Base-by-base conservation (phyloP, 352 stramenopile species). In the Phytophthora pisi region DNA sequence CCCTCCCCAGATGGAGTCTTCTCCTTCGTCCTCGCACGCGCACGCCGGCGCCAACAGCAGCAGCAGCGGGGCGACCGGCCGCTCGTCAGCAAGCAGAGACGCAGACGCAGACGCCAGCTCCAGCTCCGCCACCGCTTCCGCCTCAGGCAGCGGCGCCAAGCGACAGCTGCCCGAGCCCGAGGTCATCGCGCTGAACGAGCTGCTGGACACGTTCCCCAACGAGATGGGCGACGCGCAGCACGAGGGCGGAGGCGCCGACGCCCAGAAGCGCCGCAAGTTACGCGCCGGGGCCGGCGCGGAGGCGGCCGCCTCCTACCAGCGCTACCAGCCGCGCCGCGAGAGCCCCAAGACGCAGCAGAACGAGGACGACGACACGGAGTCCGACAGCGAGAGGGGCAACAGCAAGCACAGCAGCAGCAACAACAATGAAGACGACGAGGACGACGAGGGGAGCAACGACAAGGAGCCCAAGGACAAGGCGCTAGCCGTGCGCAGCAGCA, bases 111-210 rank as follows among this genome's bases (percentile, higher is more conserved):
- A 18, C 38, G 16, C 40, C 36, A 59, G 42, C 26, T 28, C 52
- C 31, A 38, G 31, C 31, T 38, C 31, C 31, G 3, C 31, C 11
- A 15, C 31, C 4, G 4, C 30, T 15, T 38, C 31, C 31, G 31
- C 31, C 31, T 38, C 31, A 38, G 8, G 31, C 31, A 38, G 9
- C 38, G 66, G 52, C 15, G 11, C 45, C 23, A 78, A 79, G 59
- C 61, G 57, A n/a, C 59, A 68, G 13, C 60, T 72, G 7, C 38
- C 77, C 2, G 84, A 92, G 40, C 82, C 77, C 1, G 82, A 92
- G 65, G 84, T 89, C 28, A 79, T 78, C 15, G 82, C 81, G 23
- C 77, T 92, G 54, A 88, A 86, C 26, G 84, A 90, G 64, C 61
- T 92, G 54, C 70, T 91, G 46, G 83, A 81, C 36, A 87, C 77